Evolutionary conservation across 306 rosid genomes (phyloP).

Genomic region (Mimosa bimucronata): DNA sequence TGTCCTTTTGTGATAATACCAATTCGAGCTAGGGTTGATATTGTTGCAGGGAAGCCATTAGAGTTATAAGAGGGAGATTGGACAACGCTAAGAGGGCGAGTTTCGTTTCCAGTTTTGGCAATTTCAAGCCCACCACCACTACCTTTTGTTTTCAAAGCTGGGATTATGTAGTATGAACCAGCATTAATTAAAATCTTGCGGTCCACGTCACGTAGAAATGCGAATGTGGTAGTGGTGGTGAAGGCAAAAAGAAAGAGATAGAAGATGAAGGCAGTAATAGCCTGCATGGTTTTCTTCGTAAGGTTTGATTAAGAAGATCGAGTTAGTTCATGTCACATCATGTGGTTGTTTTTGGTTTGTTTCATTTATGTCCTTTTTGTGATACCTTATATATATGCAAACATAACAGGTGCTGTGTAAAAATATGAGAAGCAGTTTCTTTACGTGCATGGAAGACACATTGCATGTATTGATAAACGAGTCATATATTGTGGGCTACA

Average conservation of each 20-base stretch:
- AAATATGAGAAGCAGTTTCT: no score
- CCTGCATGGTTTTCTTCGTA: not conserved
- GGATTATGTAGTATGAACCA: no score
- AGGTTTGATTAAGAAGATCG: not conserved
- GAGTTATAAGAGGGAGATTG: not conserved
- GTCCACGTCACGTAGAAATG: not conserved
- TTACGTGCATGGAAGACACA: not conserved
- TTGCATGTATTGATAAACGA: not conserved
- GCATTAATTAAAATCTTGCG: no score
- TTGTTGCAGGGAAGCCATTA: not conserved
- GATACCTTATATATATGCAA: not conserved
- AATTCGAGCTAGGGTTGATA: no score
- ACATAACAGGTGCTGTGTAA: not conserved
- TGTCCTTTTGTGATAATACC: not conserved
- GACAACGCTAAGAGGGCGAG: not conserved
- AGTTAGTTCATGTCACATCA: not conserved
- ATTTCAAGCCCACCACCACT: no score
- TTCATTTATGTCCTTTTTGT: no score
- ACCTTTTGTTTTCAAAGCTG: no score
- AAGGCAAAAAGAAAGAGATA: not conserved
- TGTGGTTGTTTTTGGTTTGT: not conserved
- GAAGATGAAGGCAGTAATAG: not conserved
- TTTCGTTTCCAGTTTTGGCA: not conserved
- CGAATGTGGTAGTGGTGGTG: not conserved
- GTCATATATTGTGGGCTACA: not conserved